A percentile compares a stretch with the other conserved stretches of the same genome.
Conservation (phyloP, 2,329 filamentous ascomycete species). For the Calonectria naviculata region DNA sequence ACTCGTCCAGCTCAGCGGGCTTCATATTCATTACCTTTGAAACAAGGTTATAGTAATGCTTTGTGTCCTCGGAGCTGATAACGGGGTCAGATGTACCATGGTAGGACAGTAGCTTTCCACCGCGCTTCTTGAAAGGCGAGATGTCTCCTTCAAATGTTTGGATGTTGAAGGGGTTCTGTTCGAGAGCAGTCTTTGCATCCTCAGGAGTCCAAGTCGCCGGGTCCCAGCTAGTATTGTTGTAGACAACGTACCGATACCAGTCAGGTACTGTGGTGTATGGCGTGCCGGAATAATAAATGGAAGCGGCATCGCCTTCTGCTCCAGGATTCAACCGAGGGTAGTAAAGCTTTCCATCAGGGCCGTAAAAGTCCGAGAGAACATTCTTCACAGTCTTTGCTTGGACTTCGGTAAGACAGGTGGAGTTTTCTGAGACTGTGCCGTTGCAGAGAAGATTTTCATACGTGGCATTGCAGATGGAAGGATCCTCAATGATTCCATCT, state of each 20-base stretch:
- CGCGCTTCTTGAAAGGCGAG: conserved; percentile 49
- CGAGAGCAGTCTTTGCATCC: conserved; percentile 37
- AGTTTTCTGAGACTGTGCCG: background rate
- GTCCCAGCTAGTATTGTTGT: conserved; percentile 48
- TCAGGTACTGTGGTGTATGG: conserved; percentile 10
- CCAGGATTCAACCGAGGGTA: conserved; percentile 60
- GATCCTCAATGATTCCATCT: background rate
- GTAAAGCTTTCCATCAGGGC: conserved; percentile 48
- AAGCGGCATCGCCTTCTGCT: conserved; percentile 45
- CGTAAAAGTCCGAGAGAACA: conserved; percentile 43
- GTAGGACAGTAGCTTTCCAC: conserved; percentile 58
- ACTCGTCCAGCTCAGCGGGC: conserved; percentile 51
- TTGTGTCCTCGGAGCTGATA: conserved; percentile 36
- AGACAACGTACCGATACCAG: conserved; percentile 54
- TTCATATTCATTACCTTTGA: conserved; percentile 35
- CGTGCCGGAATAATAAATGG: conserved; percentile 20
- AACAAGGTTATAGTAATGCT: conserved; percentile 37
- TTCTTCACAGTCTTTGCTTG: conserved; percentile 13
- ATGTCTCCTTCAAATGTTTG: conserved; percentile 54
- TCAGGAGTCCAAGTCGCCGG: conserved; percentile 39
- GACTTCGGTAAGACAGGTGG: background rate
- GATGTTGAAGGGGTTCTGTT: conserved; percentile 53
- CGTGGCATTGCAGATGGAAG: background rate
- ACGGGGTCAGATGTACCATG: conserved; percentile 49
- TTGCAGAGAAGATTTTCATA: background rate